phyloP scores from a whole-genome alignment of 306 rosid genomes.

The Bauhinia variegata region DNA sequence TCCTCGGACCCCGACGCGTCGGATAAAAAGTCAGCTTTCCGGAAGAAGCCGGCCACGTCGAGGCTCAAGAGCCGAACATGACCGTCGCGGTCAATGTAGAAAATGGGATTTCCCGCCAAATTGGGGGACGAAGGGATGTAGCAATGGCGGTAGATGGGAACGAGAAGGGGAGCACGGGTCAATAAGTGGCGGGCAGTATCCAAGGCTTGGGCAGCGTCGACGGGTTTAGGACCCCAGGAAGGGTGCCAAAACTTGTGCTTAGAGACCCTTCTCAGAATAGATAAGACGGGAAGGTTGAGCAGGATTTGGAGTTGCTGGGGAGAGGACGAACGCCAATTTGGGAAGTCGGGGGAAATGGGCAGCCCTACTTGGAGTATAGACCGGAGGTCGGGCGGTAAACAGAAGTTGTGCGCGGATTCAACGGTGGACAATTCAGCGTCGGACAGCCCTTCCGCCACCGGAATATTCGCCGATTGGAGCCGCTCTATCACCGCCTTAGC shows the following conservation, averaged over 20 bases:
- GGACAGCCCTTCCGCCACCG: constrained; percentile 59
- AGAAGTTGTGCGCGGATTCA: constrained; percentile 57
- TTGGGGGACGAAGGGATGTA: constrained; percentile 58
- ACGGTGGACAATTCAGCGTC: constrained; percentile 56
- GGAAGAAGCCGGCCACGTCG: constrained; percentile 66
- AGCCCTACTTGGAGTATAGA: constrained; percentile 76
- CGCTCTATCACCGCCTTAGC: constrained; percentile 52
- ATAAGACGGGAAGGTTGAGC: constrained; percentile 55
- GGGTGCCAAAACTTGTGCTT: constrained; percentile 55
- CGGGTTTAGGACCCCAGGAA: constrained; percentile 61
- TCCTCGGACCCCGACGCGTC: background rate
- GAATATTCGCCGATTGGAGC: constrained; percentile 53
- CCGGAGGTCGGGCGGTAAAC: constrained; percentile 86
- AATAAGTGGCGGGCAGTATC: constrained; percentile 33
- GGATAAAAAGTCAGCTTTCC: constrained; percentile 43
- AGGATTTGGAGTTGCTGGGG: constrained; percentile 66
- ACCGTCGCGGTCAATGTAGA: constrained; percentile 52
- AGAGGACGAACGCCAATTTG: constrained; percentile 88
- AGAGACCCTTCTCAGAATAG: constrained; percentile 58
- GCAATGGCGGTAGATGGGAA: constrained; percentile 66
- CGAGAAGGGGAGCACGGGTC: constrained; percentile 53
- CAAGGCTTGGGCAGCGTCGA: constrained; percentile 30
- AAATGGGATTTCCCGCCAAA: constrained; percentile 70
- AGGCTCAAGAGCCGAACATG: constrained; percentile 50
- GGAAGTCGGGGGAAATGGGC: constrained; percentile 67